These are phyloP conservation scores for Lagenidium giganteum DNA, from an alignment of 352 stramenopile genomes.

Conservation along the genomic window DNA sequence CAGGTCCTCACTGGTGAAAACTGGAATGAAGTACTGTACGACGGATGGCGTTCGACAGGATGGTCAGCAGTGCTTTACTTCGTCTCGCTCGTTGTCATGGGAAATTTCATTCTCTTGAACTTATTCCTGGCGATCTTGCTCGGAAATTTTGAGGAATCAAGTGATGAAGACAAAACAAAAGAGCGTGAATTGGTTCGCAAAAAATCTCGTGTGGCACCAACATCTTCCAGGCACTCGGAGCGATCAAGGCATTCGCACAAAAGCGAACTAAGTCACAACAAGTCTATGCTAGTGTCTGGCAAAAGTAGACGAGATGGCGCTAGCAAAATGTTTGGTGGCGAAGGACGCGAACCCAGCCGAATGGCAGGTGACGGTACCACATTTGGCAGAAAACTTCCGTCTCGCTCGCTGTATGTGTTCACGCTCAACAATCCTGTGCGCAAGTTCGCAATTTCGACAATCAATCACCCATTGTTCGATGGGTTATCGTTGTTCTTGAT, in stretches of 20 bases:
- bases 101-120: constrained; percentile 89
- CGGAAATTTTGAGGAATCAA: constrained; percentile 78
- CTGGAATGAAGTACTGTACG: constrained; percentile 90
- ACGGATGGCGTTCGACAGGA: constrained; percentile 68
- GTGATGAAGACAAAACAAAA: constrained; percentile 40
- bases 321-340: too few species aligned
- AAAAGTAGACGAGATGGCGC: too few species aligned
- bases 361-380: too few species aligned
- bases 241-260: too few species aligned
- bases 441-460: constrained; percentile 32
- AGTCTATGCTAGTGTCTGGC: too few species aligned
- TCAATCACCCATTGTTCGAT: constrained; percentile 71
- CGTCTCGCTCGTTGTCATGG: constrained; percentile 76
- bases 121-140: constrained; percentile 92
- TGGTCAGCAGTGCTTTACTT: constrained; percentile 72
- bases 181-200: constrained; percentile 28
- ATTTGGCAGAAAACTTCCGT: constrained; percentile 16
- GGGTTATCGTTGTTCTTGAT: constrained; percentile 66
- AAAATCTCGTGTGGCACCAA: constrained; percentile 10
- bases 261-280: too few species aligned
- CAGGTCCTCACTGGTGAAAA: constrained; percentile 91
- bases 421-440: constrained; percentile 44
- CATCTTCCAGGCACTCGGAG: constrained; percentile 5
- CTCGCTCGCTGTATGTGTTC: constrained; percentile 41
- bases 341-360: too few species aligned